Evolutionary conservation across 768 basidiomycete species (phyloP).

Genomic region (Mycena filopes): DNA sequence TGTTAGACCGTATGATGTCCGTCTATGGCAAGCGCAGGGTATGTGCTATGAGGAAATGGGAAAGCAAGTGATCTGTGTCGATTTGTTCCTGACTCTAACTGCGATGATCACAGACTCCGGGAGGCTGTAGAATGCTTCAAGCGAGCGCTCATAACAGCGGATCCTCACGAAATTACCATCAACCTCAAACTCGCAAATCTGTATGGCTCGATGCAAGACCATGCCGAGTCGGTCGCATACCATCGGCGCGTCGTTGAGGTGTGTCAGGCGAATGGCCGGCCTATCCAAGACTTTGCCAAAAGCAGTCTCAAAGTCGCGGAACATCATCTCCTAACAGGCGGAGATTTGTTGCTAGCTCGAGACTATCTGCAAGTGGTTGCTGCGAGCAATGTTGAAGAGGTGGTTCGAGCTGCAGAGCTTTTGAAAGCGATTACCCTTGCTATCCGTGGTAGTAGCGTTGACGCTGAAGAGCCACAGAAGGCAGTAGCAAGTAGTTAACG

Average conservation of each 20-base stretch:
- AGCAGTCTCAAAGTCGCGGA: constrained; percentile 89
- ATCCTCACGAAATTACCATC: constrained; percentile 79
- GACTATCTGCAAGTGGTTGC: constrained; percentile 83
- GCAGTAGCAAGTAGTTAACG: constrained; percentile 8
- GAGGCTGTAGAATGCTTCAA: constrained; percentile 95
- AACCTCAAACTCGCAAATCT: constrained; percentile 80
- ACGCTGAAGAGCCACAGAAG: constrained; percentile 20
- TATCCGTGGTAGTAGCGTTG: constrained; percentile 41
- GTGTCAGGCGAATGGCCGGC: constrained; percentile 69
- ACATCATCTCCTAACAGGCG: constrained; percentile 73
- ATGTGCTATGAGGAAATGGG: constrained; percentile 94
- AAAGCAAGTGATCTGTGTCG: constrained; percentile 58
- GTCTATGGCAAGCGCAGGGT: constrained; percentile 95
- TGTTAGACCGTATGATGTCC: constrained; percentile 90
- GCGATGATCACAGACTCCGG: constrained; percentile 61
- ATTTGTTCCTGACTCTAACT: constrained; percentile 2
- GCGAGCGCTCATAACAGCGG: constrained; percentile 86
- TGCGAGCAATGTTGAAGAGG: constrained; percentile 84
- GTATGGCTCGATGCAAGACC: constrained; percentile 73
- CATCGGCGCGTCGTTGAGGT: constrained; percentile 85
- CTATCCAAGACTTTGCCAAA: constrained; percentile 82
- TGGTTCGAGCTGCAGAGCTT: constrained; percentile 76
- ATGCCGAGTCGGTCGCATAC: constrained; percentile 76
- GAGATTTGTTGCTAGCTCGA: constrained; percentile 76
- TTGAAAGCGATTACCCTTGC: constrained; percentile 64